Percentiles rank a stretch among this genome's conserved stretches.
These are phyloP conservation scores for Chenopodium berlandieri DNA, from an alignment of 148 eudicot species.

Conservation along the genomic window DNA sequence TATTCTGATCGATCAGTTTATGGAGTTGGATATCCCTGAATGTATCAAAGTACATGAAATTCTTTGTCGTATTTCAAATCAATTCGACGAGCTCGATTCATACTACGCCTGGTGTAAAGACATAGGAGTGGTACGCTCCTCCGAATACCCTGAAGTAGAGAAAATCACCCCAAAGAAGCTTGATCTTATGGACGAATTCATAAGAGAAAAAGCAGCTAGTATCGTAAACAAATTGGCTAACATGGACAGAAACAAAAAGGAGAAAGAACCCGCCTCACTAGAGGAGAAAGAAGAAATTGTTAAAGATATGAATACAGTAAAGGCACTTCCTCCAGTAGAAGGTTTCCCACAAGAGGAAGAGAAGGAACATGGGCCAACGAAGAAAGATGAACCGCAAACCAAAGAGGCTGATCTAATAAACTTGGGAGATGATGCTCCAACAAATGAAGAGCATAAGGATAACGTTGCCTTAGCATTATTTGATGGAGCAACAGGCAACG, in stretches of 20 bases:
- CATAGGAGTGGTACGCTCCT: conserved; percentile 51
- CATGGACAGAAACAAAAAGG: conserved; percentile 16
- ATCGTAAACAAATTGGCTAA: conserved; percentile 17
- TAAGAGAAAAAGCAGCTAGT: conserved; percentile 45
- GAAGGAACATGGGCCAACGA: conserved; percentile 11
- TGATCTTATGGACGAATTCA: conserved; percentile 71
- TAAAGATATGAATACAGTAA: conserved; percentile 60
- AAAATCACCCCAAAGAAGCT: conserved; percentile 62
- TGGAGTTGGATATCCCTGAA: conserved; percentile 52
- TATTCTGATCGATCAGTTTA: conserved; percentile 57
- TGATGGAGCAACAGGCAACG: conserved; percentile 32
- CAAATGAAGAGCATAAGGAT: conserved; percentile 50
- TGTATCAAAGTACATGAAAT: conserved; percentile 51
- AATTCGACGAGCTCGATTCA: conserved; percentile 67
- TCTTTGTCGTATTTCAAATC: conserved; percentile 58
- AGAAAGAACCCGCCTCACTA: conserved; percentile 17
- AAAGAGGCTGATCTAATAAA: conserved; percentile 58
- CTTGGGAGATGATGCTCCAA: conserved; percentile 46
- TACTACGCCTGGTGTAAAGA: conserved; percentile 67
- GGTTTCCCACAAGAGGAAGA: conserved; percentile 32
- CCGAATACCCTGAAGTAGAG: conserved; percentile 77
- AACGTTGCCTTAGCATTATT: conserved; percentile 66
- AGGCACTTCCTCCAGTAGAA: conserved; percentile 69
- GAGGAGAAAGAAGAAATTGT: conserved; percentile 29
- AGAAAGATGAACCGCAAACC: conserved; percentile 17